phyloP scores from a whole-genome alignment of 2,329 filamentous ascomycete species.

The Phaeophleospora eucalypticola region DNA sequence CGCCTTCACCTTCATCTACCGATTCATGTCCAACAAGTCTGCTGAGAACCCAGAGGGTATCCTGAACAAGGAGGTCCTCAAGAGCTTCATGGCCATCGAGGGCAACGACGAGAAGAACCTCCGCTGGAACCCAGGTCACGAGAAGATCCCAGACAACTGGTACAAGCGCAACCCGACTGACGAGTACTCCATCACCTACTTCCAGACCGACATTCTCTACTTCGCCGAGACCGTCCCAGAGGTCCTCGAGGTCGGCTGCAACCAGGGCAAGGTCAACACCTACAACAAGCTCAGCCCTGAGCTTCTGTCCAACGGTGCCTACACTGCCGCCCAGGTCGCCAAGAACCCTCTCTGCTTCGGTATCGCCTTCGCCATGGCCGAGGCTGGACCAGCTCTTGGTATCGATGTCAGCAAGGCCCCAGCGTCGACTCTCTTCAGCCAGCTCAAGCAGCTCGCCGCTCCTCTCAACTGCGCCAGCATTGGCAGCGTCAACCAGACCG shows the following conservation, averaged over 20 bases:
- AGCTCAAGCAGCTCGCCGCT: slow-evolving; percentile 11
- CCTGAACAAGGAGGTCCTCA: slow-evolving; percentile 36
- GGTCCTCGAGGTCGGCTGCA: slow-evolving; percentile 33
- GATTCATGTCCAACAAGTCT: slow-evolving; percentile 40
- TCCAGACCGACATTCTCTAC: slow-evolving; percentile 28
- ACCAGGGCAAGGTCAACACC: slow-evolving; percentile 34
- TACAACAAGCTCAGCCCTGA: slow-evolving; percentile 33
- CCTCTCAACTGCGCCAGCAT: slow-evolving; percentile 23
- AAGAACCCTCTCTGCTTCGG: slow-evolving; percentile 29
- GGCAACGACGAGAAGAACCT: slow-evolving; percentile 31
- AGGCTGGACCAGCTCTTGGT: slow-evolving; percentile 22
- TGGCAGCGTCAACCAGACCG: slow-evolving; percentile 24
- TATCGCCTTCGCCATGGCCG: slow-evolving; percentile 19
- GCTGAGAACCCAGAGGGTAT: slow-evolving; percentile 36
- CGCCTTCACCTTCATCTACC: slow-evolving; percentile 34
- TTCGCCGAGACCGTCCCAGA: slow-evolving; percentile 27
- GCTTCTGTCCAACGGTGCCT: slow-evolving; percentile 39
- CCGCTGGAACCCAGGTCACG: slow-evolving; percentile 33
- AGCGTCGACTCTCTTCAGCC: slow-evolving; percentile 11
- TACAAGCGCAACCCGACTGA: slow-evolving; percentile 30
- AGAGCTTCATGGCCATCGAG: slow-evolving; percentile 38
- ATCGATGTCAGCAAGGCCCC: slow-evolving; percentile 3
- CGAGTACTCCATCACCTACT: slow-evolving; percentile 31
- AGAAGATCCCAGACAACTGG: slow-evolving; percentile 42
- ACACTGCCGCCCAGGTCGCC: slow-evolving; percentile 34